These are phyloP conservation scores for Balamuthia mandrillaris DNA, from an alignment of 208 protist species.

Conservation along the genomic window DNA sequence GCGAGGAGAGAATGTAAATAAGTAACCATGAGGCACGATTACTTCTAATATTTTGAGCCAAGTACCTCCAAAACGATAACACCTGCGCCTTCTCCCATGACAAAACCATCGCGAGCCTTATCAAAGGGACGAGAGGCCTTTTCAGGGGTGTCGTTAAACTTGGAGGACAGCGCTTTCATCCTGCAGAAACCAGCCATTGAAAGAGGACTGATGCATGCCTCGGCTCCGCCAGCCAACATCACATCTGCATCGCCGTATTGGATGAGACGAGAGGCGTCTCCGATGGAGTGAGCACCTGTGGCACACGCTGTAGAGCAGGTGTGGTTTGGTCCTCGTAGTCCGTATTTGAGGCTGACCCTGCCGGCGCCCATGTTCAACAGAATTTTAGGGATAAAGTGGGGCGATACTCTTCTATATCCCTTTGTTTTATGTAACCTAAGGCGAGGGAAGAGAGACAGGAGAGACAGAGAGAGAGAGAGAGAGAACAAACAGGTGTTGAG, in stretches of 20 bases:
- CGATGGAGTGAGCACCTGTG: conserved; percentile 93
- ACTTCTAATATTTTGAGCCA: conserved; percentile 56
- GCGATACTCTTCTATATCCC: conserved; percentile 59
- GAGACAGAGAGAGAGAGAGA: conserved; percentile 71
- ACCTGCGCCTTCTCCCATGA: conserved; percentile 94
- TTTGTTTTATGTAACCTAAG: background rate
- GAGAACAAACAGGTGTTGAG: conserved; percentile 75
- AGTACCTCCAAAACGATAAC: conserved; percentile 56
- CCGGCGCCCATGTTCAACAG: conserved; percentile 94
- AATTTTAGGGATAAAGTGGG: conserved; percentile 93
- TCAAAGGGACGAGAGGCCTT: conserved; percentile 91
- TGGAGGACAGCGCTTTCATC: conserved; percentile 82
- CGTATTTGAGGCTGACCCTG: conserved; percentile 62
- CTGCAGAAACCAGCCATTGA: conserved; percentile 86
- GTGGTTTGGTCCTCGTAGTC: conserved; percentile 73
- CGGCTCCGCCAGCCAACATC: conserved; percentile 84
- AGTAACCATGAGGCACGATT: background rate
- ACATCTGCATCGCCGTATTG: conserved; percentile 69
- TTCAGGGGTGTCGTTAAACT: conserved; percentile 82
- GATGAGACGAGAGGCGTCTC: conserved; percentile 86
- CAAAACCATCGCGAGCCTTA: conserved; percentile 83
- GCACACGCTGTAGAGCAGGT: conserved; percentile 92
- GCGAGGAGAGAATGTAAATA: background rate
- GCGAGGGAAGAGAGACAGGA: background rate
- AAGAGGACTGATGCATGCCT: conserved; percentile 87